Evolutionary conservation across 257 asterid genomes (phyloP), one percentile per base, ranked within the genome.

Genomic region (Cruciata laevipes): DNA sequence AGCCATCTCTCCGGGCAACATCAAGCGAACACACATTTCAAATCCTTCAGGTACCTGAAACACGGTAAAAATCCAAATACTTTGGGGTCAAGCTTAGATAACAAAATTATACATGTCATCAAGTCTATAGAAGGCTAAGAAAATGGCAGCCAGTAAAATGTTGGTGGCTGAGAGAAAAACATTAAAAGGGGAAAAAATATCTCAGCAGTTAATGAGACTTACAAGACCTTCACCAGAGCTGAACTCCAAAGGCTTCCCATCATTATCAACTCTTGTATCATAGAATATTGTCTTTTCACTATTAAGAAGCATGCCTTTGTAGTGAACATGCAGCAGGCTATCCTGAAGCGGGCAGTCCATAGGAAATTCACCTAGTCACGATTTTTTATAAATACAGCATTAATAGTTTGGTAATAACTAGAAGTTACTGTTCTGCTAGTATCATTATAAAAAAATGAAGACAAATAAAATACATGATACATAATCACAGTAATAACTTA

Each of bases 271-370:
- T 79, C 73, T 83, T 25, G 97, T 90, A 80, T 90, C 99, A 69
- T 84, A 88, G 83, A 94, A 94, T 55, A 87, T 85, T 0, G 91
- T 82, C 35, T 87, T 87, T 74, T 81, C 93, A 59, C 86, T 89
- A 80, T 94, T 83, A 66, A 84, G 87, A 80, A 94, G 96, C 84
- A 82, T 84, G 63, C 96, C 99, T 83, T 87, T 94, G 82, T 85
- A 90, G 80, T 94, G 97, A 52, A 90, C 96, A 72, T 69, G 89
- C 51, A 94, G 81, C 62, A 85, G 80, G 82, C 99, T 94, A 76
- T 94, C 99, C 7, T 83, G 97, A 73, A 94, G 96, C 63, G 99
- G 97, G 86, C 97, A 94, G 80, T 88, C 97, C 99, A 94, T 90
- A 6, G 99, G 99, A 82, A 94, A 94, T 66, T 94, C 97, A 78